Base-by-base conservation (phyloP, 176 grass and related monocot species). In the Oryza nivara region DNA sequence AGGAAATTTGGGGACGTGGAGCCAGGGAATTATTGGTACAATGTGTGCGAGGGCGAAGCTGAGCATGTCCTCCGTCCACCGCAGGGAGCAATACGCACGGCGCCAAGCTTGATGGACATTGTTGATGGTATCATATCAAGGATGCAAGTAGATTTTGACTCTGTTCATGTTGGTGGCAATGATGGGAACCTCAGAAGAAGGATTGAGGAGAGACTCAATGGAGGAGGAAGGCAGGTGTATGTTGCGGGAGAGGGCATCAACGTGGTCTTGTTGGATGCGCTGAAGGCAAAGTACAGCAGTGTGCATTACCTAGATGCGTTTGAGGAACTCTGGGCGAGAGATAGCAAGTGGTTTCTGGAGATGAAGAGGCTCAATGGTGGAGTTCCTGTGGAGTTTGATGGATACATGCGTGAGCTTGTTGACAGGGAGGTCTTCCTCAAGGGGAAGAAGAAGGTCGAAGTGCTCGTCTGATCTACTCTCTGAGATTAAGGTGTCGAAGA, bases 11-110 rank as follows among this genome's bases (percentile, higher is more conserved):
- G 91, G 17, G 60, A 82, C 0, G 91, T 97, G 0, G 91, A 97
- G 89, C 95, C 92, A 17, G 95, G 85, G 60, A 95, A 92, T 82
- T 97, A 97, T 68, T 95, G 95, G 92, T 93, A 93, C 74, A 81
- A 45, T 67, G 92, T 97, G 9, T 92, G 94, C 10, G 90, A 97
- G 45, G 92, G 89, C 11, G 82, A 91, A 20, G 86, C 70, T 4
- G 81, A 92, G 69, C 26, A 40, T 3, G 48, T 88, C 41, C 78
- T 92, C 23, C 72, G 12, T 30, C 84, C 76, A 13, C 73, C 81
- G 6, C 70, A 11, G 72, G n/a, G 12, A 10, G 74, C 46, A 7
- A 83, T 95, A 72, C 82, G 83, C 63, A 86, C 75, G 78, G 82
- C 90, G 0, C 90, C 82, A 16, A 88, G 90, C 47, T 84, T 97